Evolutionary conservation across 176 grass and related monocot species (phyloP).

Genomic region (Metroxylon sagu): DNA sequence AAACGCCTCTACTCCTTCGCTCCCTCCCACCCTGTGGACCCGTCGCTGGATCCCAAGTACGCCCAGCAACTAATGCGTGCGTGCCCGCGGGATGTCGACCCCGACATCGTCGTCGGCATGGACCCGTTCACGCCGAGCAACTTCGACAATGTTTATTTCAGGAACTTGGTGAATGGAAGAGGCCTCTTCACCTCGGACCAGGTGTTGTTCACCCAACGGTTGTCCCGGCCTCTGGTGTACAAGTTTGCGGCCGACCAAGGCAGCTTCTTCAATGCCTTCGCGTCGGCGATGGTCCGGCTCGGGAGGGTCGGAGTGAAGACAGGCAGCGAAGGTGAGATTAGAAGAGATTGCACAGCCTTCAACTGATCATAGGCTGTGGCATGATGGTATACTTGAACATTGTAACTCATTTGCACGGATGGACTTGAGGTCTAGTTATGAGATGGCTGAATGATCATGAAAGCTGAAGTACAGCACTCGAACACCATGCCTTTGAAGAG

Average conservation of each 20-base stretch:
- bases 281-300: conserved; percentile 35
- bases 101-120: conserved; percentile 73
- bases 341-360: conserved; percentile 67
- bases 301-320: conserved; percentile 67
- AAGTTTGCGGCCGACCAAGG: conserved; percentile 37
- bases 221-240: conserved; percentile 22
- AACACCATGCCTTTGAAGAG: no score
- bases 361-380: conserved; percentile 15
- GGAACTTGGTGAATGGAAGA: conserved; percentile 39
- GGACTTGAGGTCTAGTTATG: no score
- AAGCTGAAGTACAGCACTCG: no score
- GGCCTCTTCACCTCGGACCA: conserved; percentile 80
- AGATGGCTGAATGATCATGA: no score
- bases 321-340: conserved; percentile 48
- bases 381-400: no score
- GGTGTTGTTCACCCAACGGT: conserved; percentile 29
- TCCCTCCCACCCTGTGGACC: conserved; percentile 25
- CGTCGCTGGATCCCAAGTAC: conserved; percentile 29
- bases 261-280: conserved; percentile 51
- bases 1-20: conserved; percentile 40
- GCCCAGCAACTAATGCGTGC: conserved; percentile 45
- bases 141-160: conserved; percentile 67
- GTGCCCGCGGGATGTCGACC: conserved; percentile 43
- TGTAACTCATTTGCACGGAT: no score
- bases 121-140: conserved; percentile 54